phyloP scores from a whole-genome alignment of 2,329 filamentous ascomycete genomes.

The Zymoseptoria pseudotritici region DNA sequence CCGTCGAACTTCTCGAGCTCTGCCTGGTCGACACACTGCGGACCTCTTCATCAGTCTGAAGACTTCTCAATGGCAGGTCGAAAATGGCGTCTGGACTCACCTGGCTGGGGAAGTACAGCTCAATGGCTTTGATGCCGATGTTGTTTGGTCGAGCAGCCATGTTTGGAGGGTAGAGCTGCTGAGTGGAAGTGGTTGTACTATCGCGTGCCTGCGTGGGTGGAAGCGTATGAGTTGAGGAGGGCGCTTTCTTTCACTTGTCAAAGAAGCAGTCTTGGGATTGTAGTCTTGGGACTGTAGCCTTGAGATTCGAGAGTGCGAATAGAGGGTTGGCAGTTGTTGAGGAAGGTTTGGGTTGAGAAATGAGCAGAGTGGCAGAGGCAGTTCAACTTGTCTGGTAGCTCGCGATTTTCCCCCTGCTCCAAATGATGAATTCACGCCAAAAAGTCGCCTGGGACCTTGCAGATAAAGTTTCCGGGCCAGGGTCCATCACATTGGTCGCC shows the following conservation, averaged over 20 bases:
- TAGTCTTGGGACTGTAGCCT: not conserved
- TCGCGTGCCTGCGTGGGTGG: not conserved
- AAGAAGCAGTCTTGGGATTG: slow-evolving; percentile 1
- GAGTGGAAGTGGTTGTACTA: not conserved
- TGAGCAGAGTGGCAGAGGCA: not conserved
- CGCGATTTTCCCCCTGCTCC: no score
- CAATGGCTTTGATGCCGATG: slow-evolving; percentile 49
- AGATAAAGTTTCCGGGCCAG: no score
- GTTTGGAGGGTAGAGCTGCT: slow-evolving; percentile 1
- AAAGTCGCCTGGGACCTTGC: no score
- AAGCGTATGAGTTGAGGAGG: not conserved
- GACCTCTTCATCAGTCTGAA: slow-evolving; percentile 10
- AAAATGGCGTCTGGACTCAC: slow-evolving; percentile 25
- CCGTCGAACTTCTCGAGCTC: slow-evolving; percentile 51
- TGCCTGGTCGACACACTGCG: slow-evolving; percentile 46
- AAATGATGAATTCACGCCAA: no score
- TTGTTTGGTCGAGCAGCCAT: slow-evolving; percentile 43
- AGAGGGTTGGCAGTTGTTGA: not conserved
- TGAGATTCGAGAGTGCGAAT: not conserved
- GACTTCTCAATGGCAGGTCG: not conserved
- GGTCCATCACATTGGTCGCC: no score
- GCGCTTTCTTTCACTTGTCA: not conserved
- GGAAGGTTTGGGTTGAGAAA: not conserved
- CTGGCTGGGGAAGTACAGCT: slow-evolving; percentile 49
- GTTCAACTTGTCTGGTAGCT: not conserved